phyloP scores from a whole-genome alignment of 202 grass and related monocot species.

The Setaria italica region DNA sequence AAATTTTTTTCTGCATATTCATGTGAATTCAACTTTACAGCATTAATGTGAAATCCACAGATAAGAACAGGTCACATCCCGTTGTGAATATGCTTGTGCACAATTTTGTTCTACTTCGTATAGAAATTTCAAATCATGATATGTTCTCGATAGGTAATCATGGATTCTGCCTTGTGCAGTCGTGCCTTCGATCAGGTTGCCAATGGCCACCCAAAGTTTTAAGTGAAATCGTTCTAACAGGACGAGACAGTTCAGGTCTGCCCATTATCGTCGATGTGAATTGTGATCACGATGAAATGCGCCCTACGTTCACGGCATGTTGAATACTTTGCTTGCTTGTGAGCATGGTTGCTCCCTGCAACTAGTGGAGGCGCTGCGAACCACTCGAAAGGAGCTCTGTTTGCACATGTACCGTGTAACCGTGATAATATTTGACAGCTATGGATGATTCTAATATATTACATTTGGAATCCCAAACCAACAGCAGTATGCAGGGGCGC shows the following conservation, averaged over 20 bases:
- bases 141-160: not conserved
- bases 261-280: not conserved
- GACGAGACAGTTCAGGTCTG: not conserved
- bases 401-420: not conserved
- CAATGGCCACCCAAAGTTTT: not conserved
- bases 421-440: not conserved
- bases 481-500: not conserved
- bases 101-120: not conserved
- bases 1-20: not conserved
- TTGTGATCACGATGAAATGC: not conserved
- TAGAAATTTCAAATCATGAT: not conserved
- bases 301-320: not conserved
- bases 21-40: not conserved
- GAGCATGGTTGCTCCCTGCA: not conserved
- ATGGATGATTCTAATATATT: not conserved
- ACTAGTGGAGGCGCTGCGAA: not conserved
- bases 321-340: not conserved
- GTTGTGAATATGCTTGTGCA: not conserved
- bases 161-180: not conserved
- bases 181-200: not conserved
- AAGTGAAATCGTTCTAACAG: too few relatives aligned
- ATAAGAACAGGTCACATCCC: not conserved
- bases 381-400: too few relatives aligned
- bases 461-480: conserved; percentile 1
- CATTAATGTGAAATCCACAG: not conserved